These are phyloP conservation scores for Carex cristatella DNA, from an alignment of 176 grass and related monocot species.

Conservation along the genomic window DNA sequence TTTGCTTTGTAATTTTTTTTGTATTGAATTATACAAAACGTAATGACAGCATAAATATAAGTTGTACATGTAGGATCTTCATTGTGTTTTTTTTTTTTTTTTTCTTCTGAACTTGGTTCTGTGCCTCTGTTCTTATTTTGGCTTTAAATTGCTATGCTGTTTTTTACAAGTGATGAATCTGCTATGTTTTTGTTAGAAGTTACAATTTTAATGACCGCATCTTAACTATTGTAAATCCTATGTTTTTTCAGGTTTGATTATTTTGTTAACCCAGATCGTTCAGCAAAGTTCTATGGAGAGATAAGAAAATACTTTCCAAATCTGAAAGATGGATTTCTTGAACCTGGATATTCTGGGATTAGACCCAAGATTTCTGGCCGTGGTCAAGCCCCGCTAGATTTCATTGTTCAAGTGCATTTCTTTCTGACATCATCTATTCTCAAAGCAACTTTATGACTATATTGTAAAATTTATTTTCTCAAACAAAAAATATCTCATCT, in stretches of 20 bases:
- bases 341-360: conserved; percentile 90
- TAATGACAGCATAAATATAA: background rate
- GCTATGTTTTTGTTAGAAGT: background rate
- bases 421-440: background rate
- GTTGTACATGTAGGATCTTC: background rate
- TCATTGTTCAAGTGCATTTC: conserved; percentile 64
- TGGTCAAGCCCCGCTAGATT: conserved; percentile 49
- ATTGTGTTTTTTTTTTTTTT: background rate
- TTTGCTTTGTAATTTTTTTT: background rate
- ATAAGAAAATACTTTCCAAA: conserved; percentile 94
- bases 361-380: conserved; percentile 75
- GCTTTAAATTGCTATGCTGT: background rate
- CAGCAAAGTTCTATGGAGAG: conserved; percentile 66
- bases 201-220: background rate
- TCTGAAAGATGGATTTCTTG: conserved; percentile 70
- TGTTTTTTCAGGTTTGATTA: conserved; percentile 68
- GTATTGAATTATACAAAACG: background rate
- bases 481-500: background rate
- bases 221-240: conserved; percentile 11
- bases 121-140: background rate
- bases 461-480: conserved; percentile 1
- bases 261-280: conserved; percentile 45
- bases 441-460: background rate
- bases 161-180: background rate
- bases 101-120: background rate